A percentile compares a stretch with the other conserved stretches of the same genome.
Evolutionary conservation across 805 yeast species (phyloP).

Genomic region (Lipomyces orientalis): DNA sequence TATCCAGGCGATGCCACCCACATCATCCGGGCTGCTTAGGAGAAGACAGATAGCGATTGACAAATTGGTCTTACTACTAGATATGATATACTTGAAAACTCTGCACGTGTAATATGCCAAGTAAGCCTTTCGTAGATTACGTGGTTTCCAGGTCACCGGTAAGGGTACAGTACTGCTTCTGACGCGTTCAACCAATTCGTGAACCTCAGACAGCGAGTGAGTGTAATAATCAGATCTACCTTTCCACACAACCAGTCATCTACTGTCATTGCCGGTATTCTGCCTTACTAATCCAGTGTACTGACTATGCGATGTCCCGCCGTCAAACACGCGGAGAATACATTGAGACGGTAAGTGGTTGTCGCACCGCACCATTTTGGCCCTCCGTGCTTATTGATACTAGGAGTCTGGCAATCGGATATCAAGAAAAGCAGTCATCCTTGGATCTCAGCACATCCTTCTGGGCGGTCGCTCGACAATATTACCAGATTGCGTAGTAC

Average conservation of each 20-base stretch:
- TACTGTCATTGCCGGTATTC: neutral
- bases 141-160: neutral
- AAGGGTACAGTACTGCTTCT: neutral
- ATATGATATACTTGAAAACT: neutral
- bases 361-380: neutral
- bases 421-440: constrained; percentile 44
- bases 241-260: neutral
- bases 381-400: neutral
- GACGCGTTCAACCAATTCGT: neutral
- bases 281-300: neutral
- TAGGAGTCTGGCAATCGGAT: constrained; percentile 47
- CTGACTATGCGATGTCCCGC: constrained; percentile 1
- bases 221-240: too few species aligned
- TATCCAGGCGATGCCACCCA: neutral
- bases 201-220: too few species aligned
- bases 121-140: neutral
- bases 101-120: neutral
- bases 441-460: constrained; percentile 47
- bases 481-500: constrained; percentile 43
- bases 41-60: neutral
- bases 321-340: constrained; percentile 22
- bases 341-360: constrained; percentile 26
- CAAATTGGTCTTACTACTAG: neutral
- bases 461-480: constrained; percentile 48
- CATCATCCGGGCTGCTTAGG: neutral